Base-by-base conservation (phyloP, 805 yeast species). In the Candida maesae region DNA sequence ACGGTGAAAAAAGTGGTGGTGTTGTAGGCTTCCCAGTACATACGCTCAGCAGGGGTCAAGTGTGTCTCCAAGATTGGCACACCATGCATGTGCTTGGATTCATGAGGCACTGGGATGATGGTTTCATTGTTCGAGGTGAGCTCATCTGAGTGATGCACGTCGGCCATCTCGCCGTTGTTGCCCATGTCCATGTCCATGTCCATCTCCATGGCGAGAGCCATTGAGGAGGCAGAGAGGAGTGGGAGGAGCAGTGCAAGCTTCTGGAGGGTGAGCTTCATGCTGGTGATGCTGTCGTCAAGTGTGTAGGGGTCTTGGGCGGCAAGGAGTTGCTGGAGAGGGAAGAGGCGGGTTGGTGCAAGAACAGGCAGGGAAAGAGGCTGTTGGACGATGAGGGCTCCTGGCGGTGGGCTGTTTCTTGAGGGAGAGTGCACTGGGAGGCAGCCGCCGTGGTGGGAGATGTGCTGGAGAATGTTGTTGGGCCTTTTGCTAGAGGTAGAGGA, bases 21-120 rank as follows among this genome's bases (percentile, higher is more conserved):
- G 55, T 84, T 79, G 63, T 89, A 90, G 19, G 63, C 58, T 36
- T 78, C 79, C 97, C 97, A 90, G 61, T 74, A 90, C 20, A 71
- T 58, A 41, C 78, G 66, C 60, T 89, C 96, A 33, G 79, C 84
- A 1, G 90, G 82, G 14, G 79, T 71, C 36, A 90, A 70, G 15
- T 76, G 55, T 2, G 84, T 82, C 44, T 73, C 58, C 34, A 89
- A 67, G 32, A 90, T 85, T 1, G 95, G 90, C 49, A 76, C 55
- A 0, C 95, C 95, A 55, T 87, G 95, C 36, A 62, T 58, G 55
- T 78, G 71, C 24, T 50, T 57, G 5, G 49, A 53, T 39, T 69
- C 75, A 55, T 76, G 78, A 0, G 81, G 64, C n/a, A 66, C 60
- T 1, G 81, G 78, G 2, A 51, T 40, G 13, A 63, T 21, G 5